phyloP scores from a whole-genome alignment of 306 rosid genomes.

The Lathyrus oleraceus region DNA sequence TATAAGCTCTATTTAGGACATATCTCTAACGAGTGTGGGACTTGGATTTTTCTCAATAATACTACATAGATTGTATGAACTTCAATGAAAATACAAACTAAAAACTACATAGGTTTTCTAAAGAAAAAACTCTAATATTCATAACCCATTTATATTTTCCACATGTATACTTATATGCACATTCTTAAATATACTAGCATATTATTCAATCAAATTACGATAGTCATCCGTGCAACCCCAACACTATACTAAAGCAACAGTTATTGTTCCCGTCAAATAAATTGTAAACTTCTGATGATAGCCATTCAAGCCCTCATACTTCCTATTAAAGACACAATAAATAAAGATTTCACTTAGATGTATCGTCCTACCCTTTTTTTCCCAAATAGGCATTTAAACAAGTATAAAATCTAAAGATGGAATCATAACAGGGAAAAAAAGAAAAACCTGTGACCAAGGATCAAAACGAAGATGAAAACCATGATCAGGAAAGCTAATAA shows the following conservation, averaged over 20 bases:
- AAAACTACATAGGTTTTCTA: neutral
- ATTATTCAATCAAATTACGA: neutral
- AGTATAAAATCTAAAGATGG: conserved; percentile 2
- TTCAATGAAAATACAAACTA: conserved; percentile 27
- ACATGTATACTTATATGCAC: conserved; percentile 7
- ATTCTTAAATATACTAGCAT: conserved; percentile 4
- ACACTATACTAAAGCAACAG: conserved; percentile 1
- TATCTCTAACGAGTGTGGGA: neutral
- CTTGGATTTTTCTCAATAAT: neutral
- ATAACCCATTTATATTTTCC: conserved; percentile 12
- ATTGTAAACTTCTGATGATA: neutral
- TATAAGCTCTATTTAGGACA: neutral
- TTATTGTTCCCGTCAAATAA: conserved; percentile 19
- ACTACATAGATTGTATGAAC: neutral
- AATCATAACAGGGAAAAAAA: neutral
- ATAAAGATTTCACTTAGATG: neutral
- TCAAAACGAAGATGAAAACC: conserved; percentile 98
- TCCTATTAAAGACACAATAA: conserved; percentile 16
- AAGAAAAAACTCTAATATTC: conserved; percentile 7
- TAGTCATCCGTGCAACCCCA: neutral
- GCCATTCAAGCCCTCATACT: neutral
- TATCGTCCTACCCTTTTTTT: neutral
- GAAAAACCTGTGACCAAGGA: conserved; percentile 92
- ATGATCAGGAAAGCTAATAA: conserved; percentile 95
- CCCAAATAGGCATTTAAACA: conserved; percentile 17